Conservation (phyloP, 345 rosid species). For the Combretum micranthum region DNA sequence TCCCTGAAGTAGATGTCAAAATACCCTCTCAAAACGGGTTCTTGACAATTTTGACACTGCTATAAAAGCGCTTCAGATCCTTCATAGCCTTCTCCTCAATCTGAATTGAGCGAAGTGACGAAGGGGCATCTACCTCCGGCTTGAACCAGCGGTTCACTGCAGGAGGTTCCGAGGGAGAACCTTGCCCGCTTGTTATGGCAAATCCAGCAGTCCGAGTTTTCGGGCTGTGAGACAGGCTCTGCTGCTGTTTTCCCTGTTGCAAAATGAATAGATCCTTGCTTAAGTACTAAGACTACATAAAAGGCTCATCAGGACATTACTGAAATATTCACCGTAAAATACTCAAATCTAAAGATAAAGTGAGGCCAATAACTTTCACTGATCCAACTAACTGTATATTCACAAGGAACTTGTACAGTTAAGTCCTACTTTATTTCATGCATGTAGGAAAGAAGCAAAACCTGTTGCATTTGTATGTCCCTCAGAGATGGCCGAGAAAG, state of each 20-base stretch:
- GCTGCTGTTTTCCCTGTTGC: constrained; percentile 58
- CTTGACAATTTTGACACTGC: constrained; percentile 76
- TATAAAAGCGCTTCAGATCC: constrained; percentile 82
- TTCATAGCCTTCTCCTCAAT: constrained; percentile 93
- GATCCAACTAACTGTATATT: too few relatives aligned
- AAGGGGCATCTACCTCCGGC: constrained; percentile 63
- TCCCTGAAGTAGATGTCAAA: neutral
- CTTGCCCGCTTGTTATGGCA: constrained; percentile 50
- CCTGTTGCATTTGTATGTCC: constrained; percentile 96
- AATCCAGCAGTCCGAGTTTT: constrained; percentile 72
- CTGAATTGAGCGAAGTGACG: constrained; percentile 84
- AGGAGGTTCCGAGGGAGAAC: constrained; percentile 79
- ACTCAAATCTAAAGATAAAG: neutral
- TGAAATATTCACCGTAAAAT: too few relatives aligned
- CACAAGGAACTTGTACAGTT: too few relatives aligned
- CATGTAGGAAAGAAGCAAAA: constrained; percentile 5
- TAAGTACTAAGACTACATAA: too few relatives aligned
- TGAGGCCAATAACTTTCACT: too few relatives aligned
- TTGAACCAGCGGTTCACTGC: constrained; percentile 91
- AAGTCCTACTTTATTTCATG: too few relatives aligned
- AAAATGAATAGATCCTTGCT: neutral
- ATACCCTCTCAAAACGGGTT: constrained; percentile 31
- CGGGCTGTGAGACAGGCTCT: constrained; percentile 56
- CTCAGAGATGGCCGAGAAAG: constrained; percentile 73
- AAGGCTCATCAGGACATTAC: too few relatives aligned